A percentile compares a stretch with the other conserved stretches of the same genome.
phyloP scores from a whole-genome alignment of 805 yeast genomes.

The Saccharomycopsis malanga region DNA sequence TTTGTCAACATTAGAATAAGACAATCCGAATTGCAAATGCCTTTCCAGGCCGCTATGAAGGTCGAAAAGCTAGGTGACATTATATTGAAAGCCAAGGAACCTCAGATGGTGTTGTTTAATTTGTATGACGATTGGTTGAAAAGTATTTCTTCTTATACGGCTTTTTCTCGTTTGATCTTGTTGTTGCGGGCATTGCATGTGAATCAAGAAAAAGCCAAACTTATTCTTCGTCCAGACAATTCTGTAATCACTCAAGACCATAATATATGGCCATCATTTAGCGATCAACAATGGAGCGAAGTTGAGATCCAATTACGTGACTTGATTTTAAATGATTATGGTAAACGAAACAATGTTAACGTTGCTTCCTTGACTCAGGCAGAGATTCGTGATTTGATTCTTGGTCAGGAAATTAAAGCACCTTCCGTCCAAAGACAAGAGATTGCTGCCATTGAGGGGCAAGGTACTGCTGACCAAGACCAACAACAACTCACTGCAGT shows the following conservation, averaged over 20 bases:
- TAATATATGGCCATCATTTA: slow-evolving; percentile 90
- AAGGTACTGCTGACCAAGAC: slow-evolving; percentile 33
- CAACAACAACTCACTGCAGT: slow-evolving; percentile 61
- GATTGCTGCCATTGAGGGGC: slow-evolving; percentile 54
- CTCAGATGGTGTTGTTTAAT: slow-evolving; percentile 86
- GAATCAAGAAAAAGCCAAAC: slow-evolving; percentile 66
- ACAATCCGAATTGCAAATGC: slow-evolving; percentile 81
- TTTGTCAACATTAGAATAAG: slow-evolving; percentile 88
- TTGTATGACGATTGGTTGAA: slow-evolving; percentile 93
- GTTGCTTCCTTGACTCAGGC: slow-evolving; percentile 83
- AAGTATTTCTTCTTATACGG: slow-evolving; percentile 79
- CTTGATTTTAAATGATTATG: slow-evolving; percentile 76
- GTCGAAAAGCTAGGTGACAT: slow-evolving; percentile 73
- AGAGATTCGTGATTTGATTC: slow-evolving; percentile 86
- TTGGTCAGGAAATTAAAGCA: slow-evolving; percentile 89
- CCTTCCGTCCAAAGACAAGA: slow-evolving; percentile 79
- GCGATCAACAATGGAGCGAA: slow-evolving; percentile 85
- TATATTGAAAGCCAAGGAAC: slow-evolving; percentile 81
- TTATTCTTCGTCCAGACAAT: slow-evolving; percentile 69
- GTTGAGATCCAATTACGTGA: slow-evolving; percentile 87
- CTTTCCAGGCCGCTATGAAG: slow-evolving; percentile 80
- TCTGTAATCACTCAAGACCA: slow-evolving; percentile 62
- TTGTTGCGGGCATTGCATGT: slow-evolving; percentile 78
- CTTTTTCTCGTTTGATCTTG: slow-evolving; percentile 80
- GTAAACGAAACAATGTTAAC: slow-evolving; percentile 77